Conservation (phyloP, 2,329 filamentous ascomycete species). For the Elsinoe batatas region DNA sequence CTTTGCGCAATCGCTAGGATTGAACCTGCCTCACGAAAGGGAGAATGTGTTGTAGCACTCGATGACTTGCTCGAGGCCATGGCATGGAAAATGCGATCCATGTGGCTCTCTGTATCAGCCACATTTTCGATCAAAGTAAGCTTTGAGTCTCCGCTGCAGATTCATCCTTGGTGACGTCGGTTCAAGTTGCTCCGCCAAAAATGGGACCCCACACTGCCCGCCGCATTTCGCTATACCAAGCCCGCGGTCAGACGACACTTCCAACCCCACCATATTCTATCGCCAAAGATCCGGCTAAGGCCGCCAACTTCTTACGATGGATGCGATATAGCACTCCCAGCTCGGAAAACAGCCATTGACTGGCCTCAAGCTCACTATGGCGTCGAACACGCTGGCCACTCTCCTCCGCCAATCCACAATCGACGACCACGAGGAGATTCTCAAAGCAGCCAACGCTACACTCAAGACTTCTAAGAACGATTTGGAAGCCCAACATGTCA, state of each 20-base stretch:
- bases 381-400: slow-evolving; percentile 36
- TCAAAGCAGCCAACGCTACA: slow-evolving; percentile 51
- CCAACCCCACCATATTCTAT: not conserved
- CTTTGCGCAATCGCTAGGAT: no score
- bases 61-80: no score
- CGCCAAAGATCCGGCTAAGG: not conserved
- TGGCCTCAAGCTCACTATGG: not conserved
- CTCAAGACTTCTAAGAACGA: slow-evolving; percentile 52
- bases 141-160: no score
- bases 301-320: no score
- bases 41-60: no score
- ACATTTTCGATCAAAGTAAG: not conserved
- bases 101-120: no score
- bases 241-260: slow-evolving; percentile 5
- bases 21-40: no score
- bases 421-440: slow-evolving; percentile 64
- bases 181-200: not conserved
- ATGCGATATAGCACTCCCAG: no score
- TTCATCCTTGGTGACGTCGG: slow-evolving; percentile 1
- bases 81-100: no score
- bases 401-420: slow-evolving; percentile 49
- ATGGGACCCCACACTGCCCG: slow-evolving; percentile 6
- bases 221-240: slow-evolving; percentile 8
- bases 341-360: not conserved
- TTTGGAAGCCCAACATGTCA: slow-evolving; percentile 54